Base-by-base conservation (phyloP, 2,329 filamentous ascomycete species). In the Sporothrix globosa region DNA sequence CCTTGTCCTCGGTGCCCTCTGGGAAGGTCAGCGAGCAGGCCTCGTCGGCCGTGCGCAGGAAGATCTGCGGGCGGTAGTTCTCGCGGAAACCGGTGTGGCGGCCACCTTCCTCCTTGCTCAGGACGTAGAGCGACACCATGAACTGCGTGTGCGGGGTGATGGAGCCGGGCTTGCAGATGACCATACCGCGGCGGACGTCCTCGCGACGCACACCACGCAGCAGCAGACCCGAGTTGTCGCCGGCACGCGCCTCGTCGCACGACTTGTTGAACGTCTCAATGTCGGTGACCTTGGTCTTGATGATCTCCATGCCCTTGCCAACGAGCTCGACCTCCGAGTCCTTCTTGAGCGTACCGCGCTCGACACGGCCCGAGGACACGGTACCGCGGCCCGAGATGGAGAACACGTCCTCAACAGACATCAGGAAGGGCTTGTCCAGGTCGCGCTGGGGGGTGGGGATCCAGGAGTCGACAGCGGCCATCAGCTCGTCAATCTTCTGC, bases 191-290 rank as follows among this genome's bases (percentile, higher is more conserved):
- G 77, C 85, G 87, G 78, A 99, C 87, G 78, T 99, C 96, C 84
- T 99, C 96, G 79, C 96, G 93, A 83, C 93, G 94, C 79, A 99
- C 83, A 86, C 96, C 95, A 84, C 96, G 93, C 82, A 99, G 91
- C 69, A 99, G 89, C 50, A 99, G 91, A 79, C 96, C 96, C 34
- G 96, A 97, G 90, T 98, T 99, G 84, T 99, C 96, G 82, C 96
- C 96, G 73, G 96, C 96, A 77, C 92, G 89, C 72, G 95, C 97
- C 84, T 97, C 93, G 71, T 97, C 94, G 83, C 96, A 98, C 66
- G 93, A 96, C 89, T 99, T 99, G 88, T 98, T 97, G 88, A 99
- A 99, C 75, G 95, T 99, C 87, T 99, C 96, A 76, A 99, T 98
- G 79, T 99, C 96, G 78, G 96, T 99, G 75, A 99, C 95, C 87